These are phyloP conservation scores for Lepiota brunneoincarnata DNA, from an alignment of 768 basidiomycete species.

Conservation along the genomic window DNA sequence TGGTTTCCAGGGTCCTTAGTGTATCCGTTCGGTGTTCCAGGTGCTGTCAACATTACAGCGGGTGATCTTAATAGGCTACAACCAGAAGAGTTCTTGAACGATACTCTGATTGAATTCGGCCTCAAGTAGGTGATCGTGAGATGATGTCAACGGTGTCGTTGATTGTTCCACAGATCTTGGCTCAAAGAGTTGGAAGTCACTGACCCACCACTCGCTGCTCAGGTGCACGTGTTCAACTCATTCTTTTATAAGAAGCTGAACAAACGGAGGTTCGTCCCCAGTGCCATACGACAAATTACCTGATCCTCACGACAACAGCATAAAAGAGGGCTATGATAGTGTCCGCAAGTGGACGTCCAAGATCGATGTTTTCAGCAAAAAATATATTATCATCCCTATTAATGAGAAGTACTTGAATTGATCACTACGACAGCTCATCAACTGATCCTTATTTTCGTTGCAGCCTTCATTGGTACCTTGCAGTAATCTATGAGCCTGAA, in stretches of 20 bases:
- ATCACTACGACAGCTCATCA: not conserved
- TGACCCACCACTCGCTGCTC: conserved; percentile 61
- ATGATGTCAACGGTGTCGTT: too few species aligned
- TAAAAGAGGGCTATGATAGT: conserved; percentile 71
- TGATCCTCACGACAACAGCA: conserved; percentile 25
- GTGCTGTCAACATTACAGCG: conserved; percentile 78
- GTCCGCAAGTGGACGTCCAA: conserved; percentile 95
- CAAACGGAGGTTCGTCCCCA: conserved; percentile 50
- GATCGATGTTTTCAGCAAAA: conserved; percentile 85
- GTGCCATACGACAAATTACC: not conserved
- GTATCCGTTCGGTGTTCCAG: conserved; percentile 67
- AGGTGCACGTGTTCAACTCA: conserved; percentile 91
- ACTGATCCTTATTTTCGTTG: not conserved
- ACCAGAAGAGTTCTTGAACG: conserved; percentile 88
- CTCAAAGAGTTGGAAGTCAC: conserved; percentile 50
- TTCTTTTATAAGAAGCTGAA: conserved; percentile 98
- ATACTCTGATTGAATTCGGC: conserved; percentile 95
- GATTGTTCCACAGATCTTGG: conserved; percentile 54
- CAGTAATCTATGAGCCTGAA: conserved; percentile 85
- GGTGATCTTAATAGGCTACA: conserved; percentile 74
- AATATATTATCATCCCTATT: conserved; percentile 92
- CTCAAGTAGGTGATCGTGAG: conserved; percentile 64
- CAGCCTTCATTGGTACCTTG: conserved; percentile 97
- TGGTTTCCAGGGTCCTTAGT: conserved; percentile 58
- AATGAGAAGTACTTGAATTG: conserved; percentile 78